Evolutionary conservation across 768 basidiomycete genomes (phyloP), one percentile per base, ranked within the genome.

Genomic region (Rhodotorula kratochvilovae): DNA sequence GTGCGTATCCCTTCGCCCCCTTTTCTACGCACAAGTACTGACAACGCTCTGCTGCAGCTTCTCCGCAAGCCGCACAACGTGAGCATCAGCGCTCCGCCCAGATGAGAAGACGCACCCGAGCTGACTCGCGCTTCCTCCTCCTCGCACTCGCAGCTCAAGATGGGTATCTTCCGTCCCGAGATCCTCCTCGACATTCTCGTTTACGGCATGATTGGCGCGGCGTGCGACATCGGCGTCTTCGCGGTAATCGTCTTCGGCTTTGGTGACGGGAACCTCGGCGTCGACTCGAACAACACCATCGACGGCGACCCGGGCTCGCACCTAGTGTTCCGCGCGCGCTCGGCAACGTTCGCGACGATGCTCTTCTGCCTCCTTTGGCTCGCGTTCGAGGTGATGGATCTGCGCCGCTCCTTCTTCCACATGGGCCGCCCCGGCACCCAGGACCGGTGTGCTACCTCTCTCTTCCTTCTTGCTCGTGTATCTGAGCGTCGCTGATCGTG

Each of bases 301-400:
- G 68, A 66, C 21, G 79, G 80, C 61, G 67, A 76, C 53, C 72
- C 67, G n/a, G 71, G 74, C 5, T 82, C 81, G 51, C 66, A 76
- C 33, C 77, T 80, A 43, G 80, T 83, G 16, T 83, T 80, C 77
- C 77, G 79, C 31, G 82, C 81, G 21, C 81, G 83, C 55, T 78
- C 78, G 0, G 79, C 81, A 5, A 80, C 80, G 23, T 83, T 81
- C 63, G 77, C 81, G 12, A 79, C 62, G 5, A 63, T 76, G 46
- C 74, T 70, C 55, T 76, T 70, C 58, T 76, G 70, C 73, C 63
- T 71, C 48, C 67, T 66, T 4, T 73, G 75, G 6, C 55, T 77
- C 66, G 76, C 78, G 5, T 76, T 76, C 72, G 75, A 78, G 57
- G 62, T 76, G 50, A 78, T 71, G 65, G 73, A 77, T 68, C 46